Conservation (phyloP, 2,329 filamentous ascomycete species). For the Scorias spongiosa region DNA sequence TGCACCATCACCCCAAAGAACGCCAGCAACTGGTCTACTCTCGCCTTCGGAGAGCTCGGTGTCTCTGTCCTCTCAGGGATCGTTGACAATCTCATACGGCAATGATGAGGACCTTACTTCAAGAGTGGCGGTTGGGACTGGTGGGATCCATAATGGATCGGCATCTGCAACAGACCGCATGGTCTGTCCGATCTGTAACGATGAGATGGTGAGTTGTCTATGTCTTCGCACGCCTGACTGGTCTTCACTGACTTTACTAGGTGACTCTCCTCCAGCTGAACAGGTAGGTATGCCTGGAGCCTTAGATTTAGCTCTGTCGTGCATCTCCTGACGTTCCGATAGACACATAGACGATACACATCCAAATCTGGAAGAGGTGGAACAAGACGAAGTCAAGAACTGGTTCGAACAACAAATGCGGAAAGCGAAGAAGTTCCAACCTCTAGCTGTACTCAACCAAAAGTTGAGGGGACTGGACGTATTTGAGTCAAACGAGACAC, state of each 20-base stretch:
- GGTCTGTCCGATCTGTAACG: slow-evolving; percentile 92
- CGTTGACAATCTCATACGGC: slow-evolving; percentile 54
- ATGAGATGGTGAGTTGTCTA: slow-evolving; percentile 64
- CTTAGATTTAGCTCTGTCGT: background rate
- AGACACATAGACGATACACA: slow-evolving; percentile 78
- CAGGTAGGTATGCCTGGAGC: slow-evolving; percentile 32
- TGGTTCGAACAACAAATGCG: slow-evolving; percentile 94
- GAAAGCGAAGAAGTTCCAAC: slow-evolving; percentile 86
- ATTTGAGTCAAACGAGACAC: slow-evolving; percentile 63
- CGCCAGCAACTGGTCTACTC: slow-evolving; percentile 29
- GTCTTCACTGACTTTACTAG: slow-evolving; percentile 31
- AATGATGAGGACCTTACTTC: slow-evolving; percentile 65
- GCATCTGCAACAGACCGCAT: slow-evolving; percentile 50
- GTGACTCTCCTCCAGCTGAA: slow-evolving; percentile 88
- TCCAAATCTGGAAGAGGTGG: slow-evolving; percentile 72
- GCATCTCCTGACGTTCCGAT: slow-evolving; percentile 5
- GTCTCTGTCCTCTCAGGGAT: slow-evolving; percentile 62
- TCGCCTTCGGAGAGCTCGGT: slow-evolving; percentile 57
- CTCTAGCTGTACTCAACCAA: slow-evolving; percentile 79
- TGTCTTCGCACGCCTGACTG: background rate
- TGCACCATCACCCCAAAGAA: slow-evolving; percentile 4
- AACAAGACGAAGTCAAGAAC: slow-evolving; percentile 88
- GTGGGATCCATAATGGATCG: slow-evolving; percentile 38
- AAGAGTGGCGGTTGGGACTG: slow-evolving; percentile 57
- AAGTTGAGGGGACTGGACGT: slow-evolving; percentile 85